These are phyloP conservation scores for Lipomyces chichibuensis DNA, from an alignment of 805 yeast genomes.

Conservation along the genomic window DNA sequence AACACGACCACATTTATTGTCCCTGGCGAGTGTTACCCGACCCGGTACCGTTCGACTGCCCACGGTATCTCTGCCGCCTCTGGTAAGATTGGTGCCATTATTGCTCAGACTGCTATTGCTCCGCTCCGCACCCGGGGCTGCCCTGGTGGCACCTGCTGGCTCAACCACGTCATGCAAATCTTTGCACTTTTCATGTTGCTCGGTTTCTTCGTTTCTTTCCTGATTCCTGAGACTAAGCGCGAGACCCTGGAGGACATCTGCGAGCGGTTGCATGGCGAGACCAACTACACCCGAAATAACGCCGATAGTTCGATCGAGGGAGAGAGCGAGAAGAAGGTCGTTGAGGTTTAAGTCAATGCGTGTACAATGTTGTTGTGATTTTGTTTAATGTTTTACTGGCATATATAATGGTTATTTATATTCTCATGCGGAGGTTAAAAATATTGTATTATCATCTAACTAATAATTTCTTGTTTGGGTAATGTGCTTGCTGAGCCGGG, in stretches of 20 bases:
- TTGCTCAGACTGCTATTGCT: conserved; percentile 60
- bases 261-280: conserved; percentile 80
- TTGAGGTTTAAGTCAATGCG: conserved; percentile 1
- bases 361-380: no score
- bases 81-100: conserved; percentile 91
- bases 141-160: conserved; percentile 71
- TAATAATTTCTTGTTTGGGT: no score
- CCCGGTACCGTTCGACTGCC: conserved; percentile 93
- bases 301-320: conserved; percentile 11
- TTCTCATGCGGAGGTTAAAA: no score
- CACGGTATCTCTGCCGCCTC: conserved; percentile 93
- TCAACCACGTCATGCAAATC: conserved; percentile 91
- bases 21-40: conserved; percentile 92
- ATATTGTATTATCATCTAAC: no score
- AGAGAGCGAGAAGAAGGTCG: conserved; percentile 19
- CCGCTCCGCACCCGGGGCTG: conserved; percentile 80
- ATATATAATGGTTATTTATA: no score
- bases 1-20: conserved; percentile 87
- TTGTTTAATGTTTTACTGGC: no score
- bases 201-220: conserved; percentile 66
- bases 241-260: conserved; percentile 82
- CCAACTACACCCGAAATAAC: not conserved
- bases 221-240: conserved; percentile 90
- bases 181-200: conserved; percentile 88
- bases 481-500: no score